Base-by-base conservation (phyloP, 305 asterid genomes). In the Coffea humblotiana region DNA sequence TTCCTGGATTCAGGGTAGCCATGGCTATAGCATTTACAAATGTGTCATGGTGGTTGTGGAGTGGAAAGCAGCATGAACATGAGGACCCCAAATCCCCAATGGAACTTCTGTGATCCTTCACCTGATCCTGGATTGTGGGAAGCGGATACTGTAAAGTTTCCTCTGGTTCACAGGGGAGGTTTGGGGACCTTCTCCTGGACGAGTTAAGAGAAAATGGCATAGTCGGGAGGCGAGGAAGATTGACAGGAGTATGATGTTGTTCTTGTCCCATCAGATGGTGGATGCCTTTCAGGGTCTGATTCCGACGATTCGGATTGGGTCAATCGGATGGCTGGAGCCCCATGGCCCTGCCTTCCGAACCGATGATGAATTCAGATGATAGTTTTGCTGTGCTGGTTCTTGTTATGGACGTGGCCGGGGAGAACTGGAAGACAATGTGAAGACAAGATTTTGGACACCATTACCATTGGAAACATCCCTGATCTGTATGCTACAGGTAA, bases 301-400 rank as follows among this genome's bases (percentile, higher is more conserved):
- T 88, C 91, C 70, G 90, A 88, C 54, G 91, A 85, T 85, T 88
- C 91, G 0, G 90, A 88, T 79, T 88, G 88, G 88, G 85, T 88
- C 91, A n/a, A 80, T 88, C 69, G 90, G 91, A 80, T 88, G 91
- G 91, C 80, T 86, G 81, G 90, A 88, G 81, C 90, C 90, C 65
- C 87, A 88, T 74, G 89, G 86, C 14, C 80, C 88, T 68, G 84
- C 85, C n/a, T 86, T 86, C 70, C 86, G 73, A 15, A 78, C 79
- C 2, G 87, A 79, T 77, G 86, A 83, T 69, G 86, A 84, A 84
- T 65, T 71, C 68, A 18, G 88, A 88, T 68, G 83, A 83, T 82
- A 85, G 90, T 72, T 88, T 88, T 66, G 90, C 91, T 37, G 91
- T 86, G 66, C 74, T 86, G 74, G 91, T 88, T 81, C 87, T n/a